Evolutionary conservation across 108 stramenopile species (phyloP), one percentile per base, ranked within the genome.

Genomic region (Conticribra guillardii): DNA sequence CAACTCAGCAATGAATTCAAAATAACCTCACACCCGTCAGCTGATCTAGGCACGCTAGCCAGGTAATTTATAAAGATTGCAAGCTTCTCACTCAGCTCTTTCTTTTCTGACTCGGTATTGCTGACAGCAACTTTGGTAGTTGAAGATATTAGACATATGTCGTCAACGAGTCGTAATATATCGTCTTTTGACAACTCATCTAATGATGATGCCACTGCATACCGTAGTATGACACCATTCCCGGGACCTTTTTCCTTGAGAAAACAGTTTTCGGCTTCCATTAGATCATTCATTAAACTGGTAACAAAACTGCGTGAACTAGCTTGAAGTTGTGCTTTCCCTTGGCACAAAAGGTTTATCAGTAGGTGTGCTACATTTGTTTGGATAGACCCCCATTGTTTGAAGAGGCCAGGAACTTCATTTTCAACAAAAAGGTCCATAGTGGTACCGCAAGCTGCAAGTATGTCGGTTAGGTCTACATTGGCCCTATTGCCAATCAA

Each of bases 141-240:
- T 46, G 59, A 33, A 51, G 45, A 31, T 22, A n/a, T n/a, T n/a
- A 22, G 22, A 23, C 17, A 45, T 27, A 70, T 45, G 49, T 37
- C 60, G 14, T 55, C 47, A 24, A 75, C 54, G 28, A 79, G 59
- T 5, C 28, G 45, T 24, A 37, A 49, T 24, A 79, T 9, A 51
- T 65, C 64, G 45, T 66, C 70, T 16, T 34, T 48, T 27, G 77
- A 55, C 57, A 71, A 51, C 0, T 61, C 34, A 67, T 71, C 54
- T 29, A 79, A 41, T 31, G 70, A 48, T 60, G 69, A 30, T 16
- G 69, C 69, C 17, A 57, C 64, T 18, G 57, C 27, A 29, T 27
- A 0, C 21, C 65, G 58, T 15, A 67, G 46, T 26, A 48, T 15
- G 11, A 54, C 37, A 23, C 23, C 19, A 16, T n/a, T n/a, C 9